Conservation (phyloP, 331 rosid species). For the Saraca asoca region DNA sequence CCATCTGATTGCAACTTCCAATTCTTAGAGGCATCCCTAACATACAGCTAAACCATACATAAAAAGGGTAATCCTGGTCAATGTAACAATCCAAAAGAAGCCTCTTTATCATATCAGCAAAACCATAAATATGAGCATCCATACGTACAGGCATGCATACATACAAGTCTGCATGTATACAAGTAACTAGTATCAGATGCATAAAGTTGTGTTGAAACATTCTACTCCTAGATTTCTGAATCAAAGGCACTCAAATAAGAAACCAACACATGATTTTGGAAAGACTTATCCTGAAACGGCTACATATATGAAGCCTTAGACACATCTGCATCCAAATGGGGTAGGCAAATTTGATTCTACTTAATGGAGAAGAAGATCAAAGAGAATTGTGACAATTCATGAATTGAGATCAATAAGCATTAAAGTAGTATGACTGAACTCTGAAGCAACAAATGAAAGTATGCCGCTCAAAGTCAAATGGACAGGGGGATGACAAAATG, state of each 20-base stretch:
- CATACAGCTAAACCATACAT: conserved; percentile 58
- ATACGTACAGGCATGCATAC: background rate
- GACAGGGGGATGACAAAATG: background rate
- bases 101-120: conserved; percentile 10
- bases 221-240: background rate
- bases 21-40: conserved; percentile 77
- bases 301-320: background rate
- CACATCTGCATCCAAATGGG: background rate
- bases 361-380: too few species aligned
- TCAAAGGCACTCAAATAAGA: background rate
- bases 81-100: conserved; percentile 27
- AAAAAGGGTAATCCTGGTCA: conserved; percentile 29
- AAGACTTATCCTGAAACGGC: background rate
- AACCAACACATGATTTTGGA: background rate
- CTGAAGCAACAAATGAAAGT: background rate
- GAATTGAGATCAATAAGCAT: too few species aligned
- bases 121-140: conserved; percentile 8
- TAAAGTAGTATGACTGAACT: too few species aligned
- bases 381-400: too few species aligned
- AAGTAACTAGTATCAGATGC: background rate
- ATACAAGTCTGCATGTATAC: background rate
- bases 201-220: background rate
- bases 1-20: conserved; percentile 85
- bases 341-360: too few species aligned
- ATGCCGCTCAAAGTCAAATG: background rate